Evolutionary conservation across 75 land plant genomes (phyloP), one percentile per base, ranked within the genome.

Genomic region (Cunninghamia lanceolata): DNA sequence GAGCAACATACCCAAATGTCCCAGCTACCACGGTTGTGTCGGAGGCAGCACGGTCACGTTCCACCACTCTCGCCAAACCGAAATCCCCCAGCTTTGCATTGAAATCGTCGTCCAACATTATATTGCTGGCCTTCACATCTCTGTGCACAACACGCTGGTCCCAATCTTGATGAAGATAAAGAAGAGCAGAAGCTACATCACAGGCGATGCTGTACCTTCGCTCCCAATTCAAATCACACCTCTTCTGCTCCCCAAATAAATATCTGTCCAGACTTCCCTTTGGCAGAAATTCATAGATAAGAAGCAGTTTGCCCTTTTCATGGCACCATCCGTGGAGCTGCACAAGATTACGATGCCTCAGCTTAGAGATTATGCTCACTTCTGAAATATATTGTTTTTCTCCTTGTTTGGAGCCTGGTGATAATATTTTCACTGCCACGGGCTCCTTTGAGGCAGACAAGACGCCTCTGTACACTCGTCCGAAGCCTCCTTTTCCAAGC

Each of bases 321-420:
- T 84, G 86, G 91, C 94, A 91, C 89, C 91, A 93, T 10, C 94
- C 94, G 32, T 86, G 50, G 42, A 93, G 87, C 78, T 50, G 86
- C 66, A 91, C 92, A 0, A 90, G 85, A 54, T 91, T 87, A 16
- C 85, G 93, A 83, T 93, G 94, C 35, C 94, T 43, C 76, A 93
- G 86, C 84, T 84, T 70, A 86, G 91, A 85, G 77, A 91, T 91
- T 85, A 90, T 91, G 38, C 91, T 85, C 38, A 90, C 87, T 83
- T 90, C 91, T 0, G 90, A 82, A 32, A 88, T 19, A 86, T 88
- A 90, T 71, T 90, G 90, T 76, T 77, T 77, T 66, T 56, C 43
- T 11, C 91, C 91, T 59, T 88, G 89, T 36, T 86, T 84, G 45
- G 89, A 87, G 66, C 86, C 91, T 30, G 38, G 35, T 35, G 74